Percentiles rank a stretch among this genome's conserved stretches.
These are phyloP conservation scores for Saccharomycopsis fibuligera DNA, from an alignment of 805 yeast species.

Conservation along the genomic window DNA sequence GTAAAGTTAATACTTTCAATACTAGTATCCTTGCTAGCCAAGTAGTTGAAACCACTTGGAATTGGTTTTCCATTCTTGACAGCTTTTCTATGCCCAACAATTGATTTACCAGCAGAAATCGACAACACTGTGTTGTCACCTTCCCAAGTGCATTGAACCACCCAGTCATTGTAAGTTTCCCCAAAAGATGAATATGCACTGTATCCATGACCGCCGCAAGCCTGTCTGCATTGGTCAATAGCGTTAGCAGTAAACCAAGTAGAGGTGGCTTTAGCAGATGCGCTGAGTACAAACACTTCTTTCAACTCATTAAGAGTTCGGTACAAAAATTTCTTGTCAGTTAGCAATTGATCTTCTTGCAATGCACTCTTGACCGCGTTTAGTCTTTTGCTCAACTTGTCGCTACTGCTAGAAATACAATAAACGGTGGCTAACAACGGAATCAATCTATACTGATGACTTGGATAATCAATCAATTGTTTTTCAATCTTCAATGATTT, in stretches of 20 bases:
- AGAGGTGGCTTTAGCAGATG: slow-evolving; percentile 80
- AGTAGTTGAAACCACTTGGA: slow-evolving; percentile 27
- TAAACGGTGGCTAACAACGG: slow-evolving; percentile 81
- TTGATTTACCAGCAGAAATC: slow-evolving; percentile 76
- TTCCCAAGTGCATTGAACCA: slow-evolving; percentile 98
- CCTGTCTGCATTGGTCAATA: slow-evolving; percentile 86
- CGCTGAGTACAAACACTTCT: slow-evolving; percentile 75
- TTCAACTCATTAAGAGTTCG: slow-evolving; percentile 58
- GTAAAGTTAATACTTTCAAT: neutral
- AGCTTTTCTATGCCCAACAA: slow-evolving; percentile 36
- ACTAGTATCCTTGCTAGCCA: too few species aligned
- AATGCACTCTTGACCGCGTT: slow-evolving; percentile 44
- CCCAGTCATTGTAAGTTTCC: slow-evolving; percentile 85
- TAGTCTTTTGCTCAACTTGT: slow-evolving; percentile 50
- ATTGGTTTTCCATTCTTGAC: slow-evolving; percentile 30
- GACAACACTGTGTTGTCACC: slow-evolving; percentile 90
- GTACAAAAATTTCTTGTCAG: slow-evolving; percentile 11
- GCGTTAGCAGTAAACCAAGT: slow-evolving; percentile 80
- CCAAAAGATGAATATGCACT: slow-evolving; percentile 91
- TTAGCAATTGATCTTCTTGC: slow-evolving; percentile 38
- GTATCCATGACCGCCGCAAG: slow-evolving; percentile 96
- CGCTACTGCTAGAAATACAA: slow-evolving; percentile 67
- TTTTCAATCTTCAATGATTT: slow-evolving; percentile 38
- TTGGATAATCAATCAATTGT: slow-evolving; percentile 77
- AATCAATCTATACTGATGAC: slow-evolving; percentile 81